These are phyloP conservation scores for Scheffersomyces cryptocercus DNA, from an alignment of 1,139 yeast species.

Conservation along the genomic window DNA sequence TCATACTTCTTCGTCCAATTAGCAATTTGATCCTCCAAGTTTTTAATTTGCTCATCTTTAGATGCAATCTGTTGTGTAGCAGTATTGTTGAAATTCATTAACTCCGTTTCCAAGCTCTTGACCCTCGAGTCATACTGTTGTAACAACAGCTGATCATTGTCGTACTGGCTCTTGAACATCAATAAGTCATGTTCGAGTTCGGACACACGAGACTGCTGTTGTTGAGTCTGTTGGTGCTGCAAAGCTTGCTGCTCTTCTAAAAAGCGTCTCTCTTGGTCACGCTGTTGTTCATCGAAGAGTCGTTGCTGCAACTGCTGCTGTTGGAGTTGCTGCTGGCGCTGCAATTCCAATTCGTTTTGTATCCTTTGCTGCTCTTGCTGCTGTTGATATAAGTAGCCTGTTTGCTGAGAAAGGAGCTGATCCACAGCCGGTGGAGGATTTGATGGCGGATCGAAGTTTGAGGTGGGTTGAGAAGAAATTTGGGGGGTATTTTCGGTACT, in stretches of 20 bases:
- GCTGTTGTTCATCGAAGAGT: conserved; percentile 69
- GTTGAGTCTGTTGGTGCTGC: conserved; percentile 71
- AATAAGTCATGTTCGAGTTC: conserved; percentile 82
- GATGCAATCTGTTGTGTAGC: conserved; percentile 75
- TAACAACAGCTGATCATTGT: conserved; percentile 79
- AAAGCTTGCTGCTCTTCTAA: conserved; percentile 59
- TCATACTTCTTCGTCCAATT: conserved; percentile 90
- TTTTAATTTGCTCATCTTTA: conserved; percentile 71
- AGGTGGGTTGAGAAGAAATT: conserved; percentile 37
- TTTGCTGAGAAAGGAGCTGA: conserved; percentile 46
- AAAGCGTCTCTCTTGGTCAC: conserved; percentile 56
- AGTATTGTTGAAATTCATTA: conserved; percentile 60
- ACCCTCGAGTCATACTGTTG: conserved; percentile 90
- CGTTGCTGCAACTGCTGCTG: conserved; percentile 57
- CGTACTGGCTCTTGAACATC: conserved; percentile 77
- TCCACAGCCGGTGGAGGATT: conserved; percentile 44
- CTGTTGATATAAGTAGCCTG: conserved; percentile 42
- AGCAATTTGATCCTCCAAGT: conserved; percentile 72
- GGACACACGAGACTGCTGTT: conserved; percentile 76
- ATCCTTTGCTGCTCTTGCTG: conserved; percentile 71
- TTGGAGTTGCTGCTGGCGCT: conserved; percentile 51
- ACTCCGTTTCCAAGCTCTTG: conserved; percentile 76
- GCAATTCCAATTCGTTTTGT: conserved; percentile 56
- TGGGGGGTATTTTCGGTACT: conserved; percentile 24
- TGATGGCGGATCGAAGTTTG: conserved; percentile 25